phyloP scores from a whole-genome alignment of 1,284 basidiomycete genomes.

The Papiliotrema flavescens region DNA sequence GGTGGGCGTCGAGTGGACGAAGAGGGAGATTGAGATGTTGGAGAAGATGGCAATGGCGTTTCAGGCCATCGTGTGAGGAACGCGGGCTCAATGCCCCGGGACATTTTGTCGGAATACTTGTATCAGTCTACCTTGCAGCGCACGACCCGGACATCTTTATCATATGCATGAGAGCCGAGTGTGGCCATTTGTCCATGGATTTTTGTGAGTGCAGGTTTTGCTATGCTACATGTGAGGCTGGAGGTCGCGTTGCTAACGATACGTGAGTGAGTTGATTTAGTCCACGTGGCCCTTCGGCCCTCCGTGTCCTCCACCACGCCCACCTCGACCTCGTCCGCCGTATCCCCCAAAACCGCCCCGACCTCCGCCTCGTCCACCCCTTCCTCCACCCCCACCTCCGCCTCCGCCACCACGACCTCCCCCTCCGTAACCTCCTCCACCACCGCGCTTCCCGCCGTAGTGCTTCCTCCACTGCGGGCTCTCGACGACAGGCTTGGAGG shows the following conservation, averaged over 20 bases:
- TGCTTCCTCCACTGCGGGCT: constrained; percentile 34
- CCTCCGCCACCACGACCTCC: constrained; percentile 14
- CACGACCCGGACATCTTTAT: neutral
- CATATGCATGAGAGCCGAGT: neutral
- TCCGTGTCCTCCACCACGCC: constrained; percentile 10
- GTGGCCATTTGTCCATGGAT: too few relatives aligned
- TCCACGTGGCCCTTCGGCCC: constrained; percentile 24
- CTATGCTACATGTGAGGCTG: too few relatives aligned
- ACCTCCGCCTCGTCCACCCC: constrained; percentile 14
- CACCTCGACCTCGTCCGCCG: constrained; percentile 21
- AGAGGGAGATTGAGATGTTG: constrained; percentile 58
- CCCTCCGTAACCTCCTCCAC: constrained; percentile 61
- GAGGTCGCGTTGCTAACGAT: neutral
- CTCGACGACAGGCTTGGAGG: constrained; percentile 29
- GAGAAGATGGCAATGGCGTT: constrained; percentile 49
- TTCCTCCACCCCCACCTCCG: constrained; percentile 14
- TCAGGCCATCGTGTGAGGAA: constrained; percentile 14
- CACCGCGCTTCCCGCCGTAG: constrained; percentile 25
- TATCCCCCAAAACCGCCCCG: constrained; percentile 9
- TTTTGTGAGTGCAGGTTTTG: too few relatives aligned
- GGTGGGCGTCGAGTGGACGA: constrained; percentile 60
- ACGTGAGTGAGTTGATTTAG: too few relatives aligned
- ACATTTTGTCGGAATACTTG: neutral
- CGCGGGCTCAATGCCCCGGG: neutral
- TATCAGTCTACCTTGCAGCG: too few relatives aligned